phyloP scores from a whole-genome alignment of 495 filamentous ascomycete species.

The Talaromyces stipitatus region DNA sequence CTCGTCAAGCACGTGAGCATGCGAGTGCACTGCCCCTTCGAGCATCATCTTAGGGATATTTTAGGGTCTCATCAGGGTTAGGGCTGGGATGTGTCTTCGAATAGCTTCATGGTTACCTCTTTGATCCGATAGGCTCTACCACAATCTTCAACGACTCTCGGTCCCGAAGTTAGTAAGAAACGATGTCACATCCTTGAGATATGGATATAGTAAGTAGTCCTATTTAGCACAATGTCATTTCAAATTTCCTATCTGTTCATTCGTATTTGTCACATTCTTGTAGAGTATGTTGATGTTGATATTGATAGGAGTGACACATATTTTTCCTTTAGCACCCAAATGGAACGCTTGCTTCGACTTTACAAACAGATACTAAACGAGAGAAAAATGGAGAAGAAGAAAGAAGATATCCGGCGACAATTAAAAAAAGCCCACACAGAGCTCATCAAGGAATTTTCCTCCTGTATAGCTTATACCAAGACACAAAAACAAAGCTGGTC shows the following conservation, averaged over 20 bases:
- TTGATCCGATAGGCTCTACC: too few relatives aligned
- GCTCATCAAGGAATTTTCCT: not conserved
- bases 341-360: slow-evolving; percentile 3
- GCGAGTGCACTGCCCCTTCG: not conserved
- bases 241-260: too few relatives aligned
- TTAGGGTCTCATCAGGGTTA: too few relatives aligned
- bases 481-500: not conserved
- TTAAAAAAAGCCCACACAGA: not conserved
- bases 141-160: too few relatives aligned
- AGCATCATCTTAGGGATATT: not conserved
- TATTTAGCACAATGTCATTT: too few relatives aligned
- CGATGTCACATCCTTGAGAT: too few relatives aligned
- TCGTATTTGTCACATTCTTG: too few relatives aligned
- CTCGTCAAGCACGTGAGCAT: not conserved
- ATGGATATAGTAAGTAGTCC: too few relatives aligned
- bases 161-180: too few relatives aligned
- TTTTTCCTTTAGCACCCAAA: not conserved
- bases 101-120: too few relatives aligned
- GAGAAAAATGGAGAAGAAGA: not conserved
- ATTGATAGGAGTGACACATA: slow-evolving; percentile 9
- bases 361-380: not conserved
- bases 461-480: not conserved
- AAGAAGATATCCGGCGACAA: not conserved
- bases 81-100: too few relatives aligned
- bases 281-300: not conserved